Percentiles rank a stretch among this genome's conserved stretches.
These are phyloP conservation scores for Hyphodiscus hymeniophilus DNA, from an alignment of 495 filamentous ascomycete species.

Conservation along the genomic window DNA sequence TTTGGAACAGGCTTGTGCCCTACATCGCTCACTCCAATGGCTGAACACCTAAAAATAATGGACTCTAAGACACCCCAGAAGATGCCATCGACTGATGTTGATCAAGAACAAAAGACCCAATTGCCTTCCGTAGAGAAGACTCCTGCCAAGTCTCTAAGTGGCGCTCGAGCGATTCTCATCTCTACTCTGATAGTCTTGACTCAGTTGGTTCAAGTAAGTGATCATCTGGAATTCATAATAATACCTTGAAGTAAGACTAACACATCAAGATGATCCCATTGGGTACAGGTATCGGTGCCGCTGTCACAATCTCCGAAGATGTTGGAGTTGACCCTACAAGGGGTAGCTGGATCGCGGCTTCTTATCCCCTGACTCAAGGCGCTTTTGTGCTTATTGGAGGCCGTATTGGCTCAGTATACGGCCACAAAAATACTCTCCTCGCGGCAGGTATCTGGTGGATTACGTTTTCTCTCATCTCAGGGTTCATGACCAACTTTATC, in stretches of 20 bases:
- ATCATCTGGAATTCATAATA: not conserved
- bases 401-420: slow-evolving; percentile 40
- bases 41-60: too few species aligned
- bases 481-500: slow-evolving; percentile 30
- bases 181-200: too few species aligned
- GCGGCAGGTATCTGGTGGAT: slow-evolving; percentile 31
- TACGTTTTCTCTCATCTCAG: slow-evolving; percentile 29
- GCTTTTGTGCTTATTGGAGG: slow-evolving; percentile 20
- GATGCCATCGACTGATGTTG: too few species aligned
- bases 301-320: not conserved
- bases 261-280: not conserved
- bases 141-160: too few species aligned
- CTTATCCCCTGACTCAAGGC: not conserved
- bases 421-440: slow-evolving; percentile 37
- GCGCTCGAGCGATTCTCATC: too few species aligned
- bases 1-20: too few species aligned
- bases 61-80: too few species aligned
- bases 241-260: too few species aligned
- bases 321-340: not conserved
- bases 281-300: not conserved
- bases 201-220: not conserved
- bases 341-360: not conserved
- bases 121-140: too few species aligned
- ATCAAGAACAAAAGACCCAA: too few species aligned
- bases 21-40: too few species aligned